phyloP scores from a whole-genome alignment of 1,284 basidiomycete species.

The Cystobasidiaceae sp. region DNA sequence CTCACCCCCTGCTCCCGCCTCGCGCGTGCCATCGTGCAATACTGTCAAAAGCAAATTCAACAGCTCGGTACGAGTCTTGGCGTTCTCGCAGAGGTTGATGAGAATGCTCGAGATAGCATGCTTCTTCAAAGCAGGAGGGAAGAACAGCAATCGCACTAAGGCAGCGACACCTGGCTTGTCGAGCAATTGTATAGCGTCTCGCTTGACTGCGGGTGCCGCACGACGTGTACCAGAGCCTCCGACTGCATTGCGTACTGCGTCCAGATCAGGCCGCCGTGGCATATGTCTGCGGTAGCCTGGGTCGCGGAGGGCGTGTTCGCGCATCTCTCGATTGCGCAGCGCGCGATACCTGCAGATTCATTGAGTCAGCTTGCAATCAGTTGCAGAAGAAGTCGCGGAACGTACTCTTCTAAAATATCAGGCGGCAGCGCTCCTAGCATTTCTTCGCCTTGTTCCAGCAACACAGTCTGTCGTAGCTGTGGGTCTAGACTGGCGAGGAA shows the following conservation, averaged over 20 bases:
- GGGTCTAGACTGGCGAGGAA: constrained; percentile 82
- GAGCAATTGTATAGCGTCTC: constrained; percentile 85
- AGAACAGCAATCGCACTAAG: constrained; percentile 89
- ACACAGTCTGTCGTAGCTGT: constrained; percentile 73
- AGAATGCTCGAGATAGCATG: constrained; percentile 82
- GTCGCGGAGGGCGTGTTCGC: too few relatives aligned
- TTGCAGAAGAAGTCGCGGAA: not conserved
- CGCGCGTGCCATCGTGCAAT: constrained; percentile 89
- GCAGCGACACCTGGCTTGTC: constrained; percentile 87
- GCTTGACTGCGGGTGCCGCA: constrained; percentile 49
- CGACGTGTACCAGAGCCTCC: not conserved
- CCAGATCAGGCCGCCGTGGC: not conserved
- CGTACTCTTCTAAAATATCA: constrained; percentile 68
- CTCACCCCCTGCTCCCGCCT: constrained; percentile 59
- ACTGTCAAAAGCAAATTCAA: constrained; percentile 88
- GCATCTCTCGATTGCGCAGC: constrained; percentile 25
- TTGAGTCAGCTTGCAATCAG: too few relatives aligned
- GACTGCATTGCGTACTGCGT: not conserved
- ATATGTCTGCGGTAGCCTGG: not conserved
- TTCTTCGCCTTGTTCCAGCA: constrained; percentile 64
- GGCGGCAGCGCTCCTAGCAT: constrained; percentile 73
- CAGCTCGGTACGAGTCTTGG: constrained; percentile 81
- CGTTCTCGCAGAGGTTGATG: constrained; percentile 92
- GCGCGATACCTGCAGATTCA: constrained; percentile 27
- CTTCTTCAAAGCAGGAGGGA: constrained; percentile 85